phyloP scores from a whole-genome alignment of 2,329 filamentous ascomycete genomes.

The Scedosporium aurantiacum region DNA sequence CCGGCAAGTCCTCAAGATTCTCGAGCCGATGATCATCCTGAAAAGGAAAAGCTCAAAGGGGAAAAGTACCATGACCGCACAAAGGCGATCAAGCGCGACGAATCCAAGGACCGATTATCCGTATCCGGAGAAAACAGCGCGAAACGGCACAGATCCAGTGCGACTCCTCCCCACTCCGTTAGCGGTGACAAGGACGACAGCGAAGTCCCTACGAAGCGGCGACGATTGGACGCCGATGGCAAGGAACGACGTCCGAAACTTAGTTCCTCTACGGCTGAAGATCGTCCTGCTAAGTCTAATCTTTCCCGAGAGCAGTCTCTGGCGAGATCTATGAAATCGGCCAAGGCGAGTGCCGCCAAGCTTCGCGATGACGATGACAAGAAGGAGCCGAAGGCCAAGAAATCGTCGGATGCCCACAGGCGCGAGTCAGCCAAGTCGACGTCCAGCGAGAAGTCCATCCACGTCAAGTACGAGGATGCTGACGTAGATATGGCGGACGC shows the following conservation, averaged over 20 bases:
- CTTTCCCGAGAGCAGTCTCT: constrained; percentile 26
- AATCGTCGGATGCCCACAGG: constrained; percentile 24
- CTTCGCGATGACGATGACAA: constrained; percentile 29
- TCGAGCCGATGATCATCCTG: constrained; percentile 31
- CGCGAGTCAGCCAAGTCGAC: constrained; percentile 29
- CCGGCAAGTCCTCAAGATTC: constrained; percentile 40
- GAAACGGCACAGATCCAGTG: constrained; percentile 50
- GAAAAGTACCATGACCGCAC: constrained; percentile 50
- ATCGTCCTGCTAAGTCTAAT: constrained; percentile 30
- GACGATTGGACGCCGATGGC: constrained; percentile 43
- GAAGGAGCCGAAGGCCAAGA: constrained; percentile 22
- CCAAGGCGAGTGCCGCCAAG: constrained; percentile 9
- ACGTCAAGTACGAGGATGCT: constrained; percentile 45
- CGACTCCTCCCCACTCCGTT: constrained; percentile 42
- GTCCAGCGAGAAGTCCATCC: constrained; percentile 36
- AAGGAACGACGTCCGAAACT: constrained; percentile 38
- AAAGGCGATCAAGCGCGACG: constrained; percentile 50
- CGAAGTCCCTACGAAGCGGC: constrained; percentile 46
- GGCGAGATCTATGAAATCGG: constrained; percentile 18
- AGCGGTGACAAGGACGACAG: constrained; percentile 41
- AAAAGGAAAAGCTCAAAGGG: constrained; percentile 29
- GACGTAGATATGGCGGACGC: constrained; percentile 45
- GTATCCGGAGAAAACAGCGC: constrained; percentile 37
- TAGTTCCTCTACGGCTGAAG: constrained; percentile 30
- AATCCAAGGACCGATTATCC: constrained; percentile 43